Percentiles rank a stretch among this genome's conserved stretches.
Conservation (phyloP, 2,329 filamentous ascomycete genomes). For the Fusarium falciforme region DNA sequence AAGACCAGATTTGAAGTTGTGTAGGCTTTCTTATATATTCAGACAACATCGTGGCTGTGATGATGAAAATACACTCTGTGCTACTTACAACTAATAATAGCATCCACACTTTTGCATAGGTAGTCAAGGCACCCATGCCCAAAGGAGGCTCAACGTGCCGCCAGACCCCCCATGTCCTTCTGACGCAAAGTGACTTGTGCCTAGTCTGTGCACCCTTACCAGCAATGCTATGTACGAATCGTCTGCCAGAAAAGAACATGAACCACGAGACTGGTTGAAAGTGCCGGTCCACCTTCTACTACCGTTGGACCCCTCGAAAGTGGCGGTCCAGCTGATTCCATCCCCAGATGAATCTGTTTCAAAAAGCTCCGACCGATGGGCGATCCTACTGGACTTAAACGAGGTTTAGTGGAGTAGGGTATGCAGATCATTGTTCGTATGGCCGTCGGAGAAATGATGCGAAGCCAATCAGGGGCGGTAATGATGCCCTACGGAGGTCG, state of each 20-base stretch:
- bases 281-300: not conserved
- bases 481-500: not conserved
- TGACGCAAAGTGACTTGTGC: slow-evolving; percentile 19
- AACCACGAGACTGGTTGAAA: not conserved
- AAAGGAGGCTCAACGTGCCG: not conserved
- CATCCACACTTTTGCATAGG: not conserved
- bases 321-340: not conserved
- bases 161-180: slow-evolving; percentile 3
- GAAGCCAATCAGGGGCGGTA: not conserved
- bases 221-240: not conserved
- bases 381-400: not conserved
- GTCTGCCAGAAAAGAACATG: not conserved
- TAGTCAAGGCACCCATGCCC: not conserved
- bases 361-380: not conserved
- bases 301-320: not conserved
- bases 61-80: not conserved
- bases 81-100: slow-evolving; percentile 23
- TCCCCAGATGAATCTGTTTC: slow-evolving; percentile 1
- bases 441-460: not conserved
- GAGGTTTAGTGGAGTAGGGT: not conserved
- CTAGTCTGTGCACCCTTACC: not conserved
- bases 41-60: not conserved
- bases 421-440: slow-evolving; percentile 1
- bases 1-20: fast-evolving
- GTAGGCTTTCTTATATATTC: not conserved